phyloP scores from a whole-genome alignment of 495 filamentous ascomycete species.

The Cercophora samala region DNA sequence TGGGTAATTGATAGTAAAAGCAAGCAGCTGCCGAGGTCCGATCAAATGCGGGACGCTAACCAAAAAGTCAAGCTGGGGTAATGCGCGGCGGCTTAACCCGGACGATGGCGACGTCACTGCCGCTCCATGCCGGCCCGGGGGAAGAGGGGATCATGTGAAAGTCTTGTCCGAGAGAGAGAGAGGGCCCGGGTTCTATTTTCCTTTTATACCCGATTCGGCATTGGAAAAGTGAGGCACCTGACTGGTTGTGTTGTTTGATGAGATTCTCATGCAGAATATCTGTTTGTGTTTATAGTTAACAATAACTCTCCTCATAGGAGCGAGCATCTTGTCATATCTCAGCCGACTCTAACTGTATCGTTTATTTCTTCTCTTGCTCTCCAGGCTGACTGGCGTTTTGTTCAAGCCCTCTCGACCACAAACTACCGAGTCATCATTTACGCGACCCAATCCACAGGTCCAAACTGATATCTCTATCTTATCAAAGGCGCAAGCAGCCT shows the following conservation, averaged over 20 bases:
- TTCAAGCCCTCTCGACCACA: background rate
- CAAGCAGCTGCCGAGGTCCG: conserved; percentile 30
- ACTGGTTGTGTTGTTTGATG: background rate
- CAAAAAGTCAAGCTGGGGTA: conserved; percentile 9
- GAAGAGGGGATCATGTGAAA: conserved; percentile 18
- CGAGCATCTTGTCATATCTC: no score
- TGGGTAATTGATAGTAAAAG: conserved; percentile 8
- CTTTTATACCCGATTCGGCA: background rate
- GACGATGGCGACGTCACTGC: conserved; percentile 23
- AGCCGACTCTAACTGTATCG: no score
- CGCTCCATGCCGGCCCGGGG: background rate
- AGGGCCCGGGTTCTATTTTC: background rate
- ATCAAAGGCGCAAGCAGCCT: background rate
- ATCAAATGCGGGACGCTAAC: conserved; percentile 23
- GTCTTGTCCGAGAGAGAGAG: no score
- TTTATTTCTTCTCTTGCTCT: no score
- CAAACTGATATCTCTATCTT: background rate
- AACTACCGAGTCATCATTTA: background rate
- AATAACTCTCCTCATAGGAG: no score
- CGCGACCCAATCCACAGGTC: background rate
- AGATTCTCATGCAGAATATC: background rate
- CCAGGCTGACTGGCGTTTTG: background rate
- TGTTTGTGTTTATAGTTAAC: background rate
- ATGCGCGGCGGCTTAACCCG: conserved; percentile 1
- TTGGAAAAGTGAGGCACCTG: background rate